Evolutionary conservation across 306 rosid genomes (phyloP).

Genomic region (Phaseolus lunatus): DNA sequence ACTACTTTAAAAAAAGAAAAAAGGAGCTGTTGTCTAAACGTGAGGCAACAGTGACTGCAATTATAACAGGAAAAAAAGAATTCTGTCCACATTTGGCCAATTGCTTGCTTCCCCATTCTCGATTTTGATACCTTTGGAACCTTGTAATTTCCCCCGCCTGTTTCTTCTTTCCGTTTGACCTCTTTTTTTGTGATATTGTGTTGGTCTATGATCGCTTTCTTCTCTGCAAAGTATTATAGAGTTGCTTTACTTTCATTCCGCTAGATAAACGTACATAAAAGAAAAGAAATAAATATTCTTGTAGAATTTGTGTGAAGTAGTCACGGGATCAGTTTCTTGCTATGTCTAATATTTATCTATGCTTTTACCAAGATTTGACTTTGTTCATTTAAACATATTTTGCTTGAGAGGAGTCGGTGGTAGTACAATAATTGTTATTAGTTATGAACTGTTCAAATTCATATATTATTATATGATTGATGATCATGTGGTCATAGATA

Average conservation of each 20-base stretch:
- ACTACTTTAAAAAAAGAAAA: neutral
- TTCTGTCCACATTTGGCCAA: conserved; percentile 24
- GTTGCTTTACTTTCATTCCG: conserved; percentile 14
- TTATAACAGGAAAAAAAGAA: neutral
- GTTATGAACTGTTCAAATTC: neutral
- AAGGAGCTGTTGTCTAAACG: conserved; percentile 41
- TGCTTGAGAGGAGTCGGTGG: neutral
- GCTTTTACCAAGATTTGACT: neutral
- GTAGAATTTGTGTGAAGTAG: neutral
- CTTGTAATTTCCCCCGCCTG: neutral
- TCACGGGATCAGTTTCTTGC: neutral
- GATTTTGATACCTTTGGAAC: conserved; percentile 27
- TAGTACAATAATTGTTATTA: neutral
- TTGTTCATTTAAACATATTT: neutral
- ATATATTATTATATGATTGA: neutral
- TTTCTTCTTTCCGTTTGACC: neutral
- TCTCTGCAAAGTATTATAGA: neutral
- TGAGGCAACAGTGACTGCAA: conserved; percentile 39
- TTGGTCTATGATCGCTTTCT: conserved; percentile 31
- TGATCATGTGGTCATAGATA: neutral
- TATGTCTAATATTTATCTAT: neutral
- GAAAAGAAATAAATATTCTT: conserved; percentile 18
- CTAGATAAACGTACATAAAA: neutral
- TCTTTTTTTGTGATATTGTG: conserved; percentile 15
- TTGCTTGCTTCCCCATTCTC: conserved; percentile 32